Base-by-base conservation (phyloP, 2,329 filamentous ascomycete genomes). In the Blumeria graminis region DNA sequence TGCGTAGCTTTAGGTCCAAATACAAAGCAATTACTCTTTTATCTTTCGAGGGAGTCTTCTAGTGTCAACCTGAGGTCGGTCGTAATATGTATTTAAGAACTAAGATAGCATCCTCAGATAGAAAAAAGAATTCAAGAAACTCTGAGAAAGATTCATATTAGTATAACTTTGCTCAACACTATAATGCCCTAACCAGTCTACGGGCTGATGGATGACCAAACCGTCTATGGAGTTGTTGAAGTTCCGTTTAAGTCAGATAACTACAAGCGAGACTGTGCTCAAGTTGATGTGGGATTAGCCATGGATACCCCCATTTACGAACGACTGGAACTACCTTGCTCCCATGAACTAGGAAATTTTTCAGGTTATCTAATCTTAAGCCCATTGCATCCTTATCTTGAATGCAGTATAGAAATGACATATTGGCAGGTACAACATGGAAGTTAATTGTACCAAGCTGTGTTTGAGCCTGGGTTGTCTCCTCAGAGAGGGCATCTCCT, bases 241-340 rank as follows among this genome's bases (percentile, higher is more conserved):
- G 18, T 28, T 48, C 45, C 22, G 45, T 48, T 22, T 28, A 9
- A 8, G 45, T 48, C 18, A 48, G 7, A 1, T 28, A 48, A 18
- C 13, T 22, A 14, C 16, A 5, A 9, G 45, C 45, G 18, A 28
- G 13, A 28, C 22, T 28, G 1, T 28, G 22, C 16, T 48, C 45
- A 11, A 10, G 22, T 18, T 28, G 45, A 28, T 28, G 11, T 28
- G 43, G 38, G 4, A 43, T 32, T 14, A 55, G 11, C 16, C 36
- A 55, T 32, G 16, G 18, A 14, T 43, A 9, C 32, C 36, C 52
- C 36, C 38, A 55, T 13, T 33, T 41, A 9, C 33, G 32, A 36
- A 56, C 33, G 36, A 56, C 36, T 9, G 55, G 43, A 34, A 53
- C 46, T 33, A 45, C 32, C 32, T 56, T 56, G 18, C 33, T 56